Percentiles rank a stretch among this genome's conserved stretches.
phyloP scores from a whole-genome alignment of 768 basidiomycete species.

The Fibroporia radiculosa region DNA sequence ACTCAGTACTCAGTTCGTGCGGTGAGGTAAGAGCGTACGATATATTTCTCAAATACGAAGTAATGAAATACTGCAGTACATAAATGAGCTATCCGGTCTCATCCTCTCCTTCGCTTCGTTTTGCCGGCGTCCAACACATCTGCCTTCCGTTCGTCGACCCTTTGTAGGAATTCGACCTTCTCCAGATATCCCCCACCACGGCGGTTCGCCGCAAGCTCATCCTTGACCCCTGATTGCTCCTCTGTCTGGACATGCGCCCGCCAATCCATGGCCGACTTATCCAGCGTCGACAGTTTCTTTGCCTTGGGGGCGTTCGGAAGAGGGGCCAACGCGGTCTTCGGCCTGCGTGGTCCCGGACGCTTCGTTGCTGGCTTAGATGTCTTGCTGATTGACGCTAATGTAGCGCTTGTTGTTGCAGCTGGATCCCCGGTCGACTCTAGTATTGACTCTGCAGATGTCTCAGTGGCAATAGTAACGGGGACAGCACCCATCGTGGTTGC shows the following conservation, averaged over 20 bases:
- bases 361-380: conserved; percentile 20
- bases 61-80: background rate
- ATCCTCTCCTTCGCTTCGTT: conserved; percentile 36
- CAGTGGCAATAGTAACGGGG: background rate
- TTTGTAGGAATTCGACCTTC: conserved; percentile 73
- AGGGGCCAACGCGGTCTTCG: conserved; percentile 47
- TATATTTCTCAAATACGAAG: background rate
- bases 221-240: conserved; percentile 35
- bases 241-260: conserved; percentile 48
- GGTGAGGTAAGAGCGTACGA: too few species aligned
- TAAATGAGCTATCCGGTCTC: background rate
- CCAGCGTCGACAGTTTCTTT: conserved; percentile 76
- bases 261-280: conserved; percentile 89
- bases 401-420: conserved; percentile 5
- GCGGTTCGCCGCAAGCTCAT: conserved; percentile 70
- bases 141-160: conserved; percentile 69
- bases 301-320: conserved; percentile 49
- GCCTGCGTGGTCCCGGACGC: conserved; percentile 59
- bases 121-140: conserved; percentile 52
- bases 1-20: too few species aligned
- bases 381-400: conserved; percentile 9
- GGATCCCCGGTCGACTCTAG: background rate
- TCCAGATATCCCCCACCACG: conserved; percentile 77
- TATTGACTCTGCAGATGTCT: background rate
- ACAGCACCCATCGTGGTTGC: conserved; percentile 8